phyloP scores from a whole-genome alignment of 768 basidiomycete species.

The Suillus hirtellus region DNA sequence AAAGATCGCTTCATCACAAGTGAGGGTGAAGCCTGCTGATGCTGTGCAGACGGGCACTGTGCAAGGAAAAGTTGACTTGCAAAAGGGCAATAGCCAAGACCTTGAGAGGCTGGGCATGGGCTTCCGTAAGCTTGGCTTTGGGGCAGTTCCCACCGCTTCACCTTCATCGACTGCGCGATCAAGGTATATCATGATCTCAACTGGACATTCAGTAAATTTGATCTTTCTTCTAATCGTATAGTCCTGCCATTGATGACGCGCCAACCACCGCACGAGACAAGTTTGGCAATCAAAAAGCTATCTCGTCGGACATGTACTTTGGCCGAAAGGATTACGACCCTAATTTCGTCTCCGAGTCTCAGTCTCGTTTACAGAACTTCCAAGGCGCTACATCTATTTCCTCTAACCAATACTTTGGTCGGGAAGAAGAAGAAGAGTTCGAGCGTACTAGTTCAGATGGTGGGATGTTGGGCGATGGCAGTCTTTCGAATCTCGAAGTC shows the following conservation, averaged over 20 bases:
- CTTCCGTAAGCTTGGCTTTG: constrained; percentile 82
- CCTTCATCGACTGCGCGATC: constrained; percentile 48
- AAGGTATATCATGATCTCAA: constrained; percentile 27
- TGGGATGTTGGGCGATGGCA: constrained; percentile 51
- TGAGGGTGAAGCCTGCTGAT: constrained; percentile 32
- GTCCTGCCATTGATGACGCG: constrained; percentile 49
- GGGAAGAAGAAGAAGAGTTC: constrained; percentile 70
- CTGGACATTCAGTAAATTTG: neutral
- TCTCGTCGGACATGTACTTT: constrained; percentile 98
- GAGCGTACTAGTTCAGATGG: constrained; percentile 51
- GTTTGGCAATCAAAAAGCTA: constrained; percentile 91
- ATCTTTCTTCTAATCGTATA: constrained; percentile 12
- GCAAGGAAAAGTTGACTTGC: constrained; percentile 31
- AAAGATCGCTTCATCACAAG: constrained; percentile 33
- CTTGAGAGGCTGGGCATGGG: constrained; percentile 64
- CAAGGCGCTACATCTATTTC: constrained; percentile 92
- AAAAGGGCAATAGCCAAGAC: constrained; percentile 48
- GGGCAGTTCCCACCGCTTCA: constrained; percentile 68
- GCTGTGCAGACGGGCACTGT: constrained; percentile 26
- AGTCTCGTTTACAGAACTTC: constrained; percentile 79
- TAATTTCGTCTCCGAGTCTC: constrained; percentile 67
- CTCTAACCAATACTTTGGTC: constrained; percentile 94
- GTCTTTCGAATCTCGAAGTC: constrained; percentile 53
- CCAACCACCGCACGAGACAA: constrained; percentile 85
- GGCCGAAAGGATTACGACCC: constrained; percentile 88